These are phyloP conservation scores for Rhizopogon vulgaris DNA, from an alignment of 768 basidiomycete genomes.

Conservation along the genomic window DNA sequence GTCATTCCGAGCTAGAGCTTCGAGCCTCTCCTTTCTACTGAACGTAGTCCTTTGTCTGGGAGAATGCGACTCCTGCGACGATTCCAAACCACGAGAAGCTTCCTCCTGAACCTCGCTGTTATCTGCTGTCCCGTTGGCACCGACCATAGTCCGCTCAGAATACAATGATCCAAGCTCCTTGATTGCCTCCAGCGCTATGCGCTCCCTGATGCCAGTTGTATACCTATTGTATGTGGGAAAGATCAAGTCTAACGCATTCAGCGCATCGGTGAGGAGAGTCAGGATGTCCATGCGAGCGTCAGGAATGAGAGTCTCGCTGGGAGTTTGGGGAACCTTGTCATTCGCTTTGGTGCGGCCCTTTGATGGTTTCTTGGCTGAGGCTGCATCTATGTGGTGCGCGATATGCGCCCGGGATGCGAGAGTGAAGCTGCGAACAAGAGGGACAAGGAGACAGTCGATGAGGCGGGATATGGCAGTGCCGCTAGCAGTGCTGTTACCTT, in stretches of 20 bases:
- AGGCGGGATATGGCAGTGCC: constrained; percentile 13
- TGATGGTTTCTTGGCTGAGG: background rate
- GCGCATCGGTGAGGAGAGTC: constrained; percentile 15
- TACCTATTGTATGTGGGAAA: background rate
- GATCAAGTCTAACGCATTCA: constrained; percentile 15
- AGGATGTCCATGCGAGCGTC: constrained; percentile 19
- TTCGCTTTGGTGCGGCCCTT: background rate
- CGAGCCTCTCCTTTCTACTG: constrained; percentile 14
- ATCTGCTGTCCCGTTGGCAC: background rate
- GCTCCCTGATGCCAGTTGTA: constrained; percentile 8
- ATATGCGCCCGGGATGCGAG: background rate
- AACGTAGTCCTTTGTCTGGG: constrained; percentile 5
- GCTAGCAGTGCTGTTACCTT: background rate
- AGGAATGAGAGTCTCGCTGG: background rate
- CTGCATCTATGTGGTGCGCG: background rate
- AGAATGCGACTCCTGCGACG: background rate
- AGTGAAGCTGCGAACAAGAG: constrained; percentile 9
- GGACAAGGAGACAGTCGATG: constrained; percentile 15
- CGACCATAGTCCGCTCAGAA: background rate
- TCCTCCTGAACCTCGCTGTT: background rate
- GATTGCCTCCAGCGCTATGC: constrained; percentile 23
- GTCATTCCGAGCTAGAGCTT: constrained; percentile 19
- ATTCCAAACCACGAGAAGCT: background rate
- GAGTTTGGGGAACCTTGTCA: background rate
- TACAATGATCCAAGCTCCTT: constrained; percentile 20